Evolutionary conservation across 2,329 filamentous ascomycete genomes (phyloP), one percentile per base, ranked within the genome.

Genomic region (Parastagonospora avenae): DNA sequence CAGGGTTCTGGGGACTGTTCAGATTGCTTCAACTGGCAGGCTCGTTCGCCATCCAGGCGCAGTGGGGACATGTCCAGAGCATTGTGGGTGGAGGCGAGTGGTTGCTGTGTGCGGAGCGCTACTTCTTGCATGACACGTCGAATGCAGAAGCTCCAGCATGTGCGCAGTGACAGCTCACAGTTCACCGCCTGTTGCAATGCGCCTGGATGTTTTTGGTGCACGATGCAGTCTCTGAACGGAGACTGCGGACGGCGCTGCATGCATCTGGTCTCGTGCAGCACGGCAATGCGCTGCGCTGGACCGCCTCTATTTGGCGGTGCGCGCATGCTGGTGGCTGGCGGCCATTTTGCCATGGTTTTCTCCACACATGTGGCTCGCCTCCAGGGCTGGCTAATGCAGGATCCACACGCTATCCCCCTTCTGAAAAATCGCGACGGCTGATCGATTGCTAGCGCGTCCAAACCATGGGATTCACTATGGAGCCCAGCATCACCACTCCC

Each of bases 391-490:
- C 60, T 64, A 62, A 64, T 64, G 55, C 58, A 57, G 44, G 53
- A 55, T 58, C 53, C 53, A 31, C 53, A 35, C 48, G 42, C 48
- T 54, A 57, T 57, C 38, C 30, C 42, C 33, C 15, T 38, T 56
- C 44, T 35, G 59, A 51, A 48, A 48, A 49, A 44, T 52, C 53
- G 53, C 48, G 55, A 53, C 55, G 46, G 54, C 56, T 62, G 54
- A 60, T 55, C 54, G 49, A 51, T 60, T 47, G 55, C 39, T 71
- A 72, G 68, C 67, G 59, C 63, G 59, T 56, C 50, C 51, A 44
- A 64, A 65, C 54, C 57, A 63, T 54, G 60, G 57, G 54, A 61
- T 64, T 57, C 63, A 63, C 45, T 59, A 63, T 62, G 57, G 54
- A 44, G 48, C 60, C 50, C 66, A 67, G 55, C 67, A 62, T 42